Percentiles rank a stretch among this genome's conserved stretches.
These are phyloP conservation scores for Colletotrichum sidae DNA, from an alignment of 2,329 filamentous ascomycete species.

Conservation along the genomic window DNA sequence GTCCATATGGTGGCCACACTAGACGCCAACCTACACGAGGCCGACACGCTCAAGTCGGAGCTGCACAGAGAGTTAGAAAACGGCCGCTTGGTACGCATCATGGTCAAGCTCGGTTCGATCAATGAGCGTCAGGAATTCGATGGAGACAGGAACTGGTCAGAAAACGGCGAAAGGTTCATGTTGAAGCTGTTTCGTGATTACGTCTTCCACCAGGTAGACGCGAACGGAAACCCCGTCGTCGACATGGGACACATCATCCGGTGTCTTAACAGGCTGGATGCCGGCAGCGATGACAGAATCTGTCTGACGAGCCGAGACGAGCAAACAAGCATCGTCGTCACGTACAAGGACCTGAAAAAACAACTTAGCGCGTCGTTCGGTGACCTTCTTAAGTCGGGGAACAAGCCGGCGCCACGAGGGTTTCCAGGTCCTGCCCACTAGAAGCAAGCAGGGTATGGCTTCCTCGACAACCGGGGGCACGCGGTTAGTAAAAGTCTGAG, in stretches of 20 bases:
- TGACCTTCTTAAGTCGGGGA: slow-evolving; percentile 65
- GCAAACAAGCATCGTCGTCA: slow-evolving; percentile 88
- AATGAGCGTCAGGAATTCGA: slow-evolving; percentile 91
- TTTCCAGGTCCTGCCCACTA: slow-evolving; percentile 45
- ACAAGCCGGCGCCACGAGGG: slow-evolving; percentile 45
- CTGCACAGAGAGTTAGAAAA: slow-evolving; percentile 90
- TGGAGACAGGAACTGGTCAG: slow-evolving; percentile 83
- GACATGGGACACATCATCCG: slow-evolving; percentile 89
- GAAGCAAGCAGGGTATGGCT: slow-evolving; percentile 20
- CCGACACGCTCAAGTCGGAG: slow-evolving; percentile 79
- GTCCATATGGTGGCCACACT: slow-evolving; percentile 80
- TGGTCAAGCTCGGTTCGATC: slow-evolving; percentile 85
- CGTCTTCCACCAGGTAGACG: slow-evolving; percentile 95
- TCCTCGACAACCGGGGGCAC: no score
- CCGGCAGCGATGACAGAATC: slow-evolving; percentile 87
- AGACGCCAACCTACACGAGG: slow-evolving; percentile 81
- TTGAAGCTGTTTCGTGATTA: slow-evolving; percentile 97
- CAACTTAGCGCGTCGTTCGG: slow-evolving; percentile 68
- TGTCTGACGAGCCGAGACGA: slow-evolving; percentile 90
- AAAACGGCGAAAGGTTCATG: slow-evolving; percentile 91
- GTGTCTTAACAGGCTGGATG: slow-evolving; percentile 92
- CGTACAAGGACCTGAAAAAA: slow-evolving; percentile 87
- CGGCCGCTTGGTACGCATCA: slow-evolving; percentile 82
- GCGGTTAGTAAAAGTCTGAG: no score
- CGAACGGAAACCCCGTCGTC: slow-evolving; percentile 82